phyloP scores from a whole-genome alignment of 495 filamentous ascomycete species.

The Podospora bellae-mahoneyi region DNA sequence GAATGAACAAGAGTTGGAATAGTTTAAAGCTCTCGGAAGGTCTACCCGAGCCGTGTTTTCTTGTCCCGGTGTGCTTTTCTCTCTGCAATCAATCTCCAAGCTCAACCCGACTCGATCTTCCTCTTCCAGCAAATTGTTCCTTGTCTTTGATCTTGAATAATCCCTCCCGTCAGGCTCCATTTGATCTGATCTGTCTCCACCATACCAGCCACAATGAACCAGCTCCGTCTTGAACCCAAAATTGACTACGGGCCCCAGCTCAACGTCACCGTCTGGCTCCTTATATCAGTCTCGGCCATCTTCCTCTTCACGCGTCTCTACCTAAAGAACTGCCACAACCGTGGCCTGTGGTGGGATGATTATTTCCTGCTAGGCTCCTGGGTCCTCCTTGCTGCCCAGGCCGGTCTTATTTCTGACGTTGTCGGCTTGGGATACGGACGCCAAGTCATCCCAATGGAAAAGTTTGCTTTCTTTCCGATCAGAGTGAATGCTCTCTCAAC shows the following conservation, averaged over 20 bases:
- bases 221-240: background rate
- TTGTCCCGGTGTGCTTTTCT: background rate
- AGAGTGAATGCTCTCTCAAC: slow-evolving; percentile 24
- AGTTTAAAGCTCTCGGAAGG: background rate
- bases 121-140: background rate
- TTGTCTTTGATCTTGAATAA: background rate
- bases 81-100: background rate
- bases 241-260: slow-evolving; percentile 27
- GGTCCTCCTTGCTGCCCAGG: slow-evolving; percentile 19
- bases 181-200: background rate
- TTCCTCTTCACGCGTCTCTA: slow-evolving; percentile 32
- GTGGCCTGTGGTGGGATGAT: slow-evolving; percentile 36
- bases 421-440: slow-evolving; percentile 34
- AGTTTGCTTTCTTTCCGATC: slow-evolving; percentile 19
- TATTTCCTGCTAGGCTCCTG: slow-evolving; percentile 29
- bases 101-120: background rate
- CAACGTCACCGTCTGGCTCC: slow-evolving; percentile 25
- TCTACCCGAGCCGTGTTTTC: slow-evolving; percentile 1
- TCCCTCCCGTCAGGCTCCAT: background rate
- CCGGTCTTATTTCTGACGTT: slow-evolving; percentile 20
- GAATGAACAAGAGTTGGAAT: background rate
- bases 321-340: slow-evolving; percentile 30
- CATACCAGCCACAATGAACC: background rate
- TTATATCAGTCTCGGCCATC: slow-evolving; percentile 26
- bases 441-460: slow-evolving; percentile 22